These are phyloP conservation scores for Nelumbo lutea DNA, from an alignment of 164 flowering plant species.

Conservation along the genomic window DNA sequence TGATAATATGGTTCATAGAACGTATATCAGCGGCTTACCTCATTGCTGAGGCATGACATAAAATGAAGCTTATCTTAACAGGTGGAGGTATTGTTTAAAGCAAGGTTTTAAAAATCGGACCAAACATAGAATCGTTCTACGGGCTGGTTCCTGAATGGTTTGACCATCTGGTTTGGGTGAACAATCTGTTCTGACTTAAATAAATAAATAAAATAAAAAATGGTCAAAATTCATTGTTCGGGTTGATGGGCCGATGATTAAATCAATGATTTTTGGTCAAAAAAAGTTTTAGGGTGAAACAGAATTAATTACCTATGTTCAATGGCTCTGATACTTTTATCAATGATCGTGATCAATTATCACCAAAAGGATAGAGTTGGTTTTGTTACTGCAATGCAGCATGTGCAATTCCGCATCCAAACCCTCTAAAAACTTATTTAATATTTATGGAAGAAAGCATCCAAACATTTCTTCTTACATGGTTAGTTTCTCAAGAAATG, in stretches of 20 bases:
- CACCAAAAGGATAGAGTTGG: background rate
- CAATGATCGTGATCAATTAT: background rate
- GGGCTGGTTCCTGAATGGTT: no score
- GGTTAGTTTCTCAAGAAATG: background rate
- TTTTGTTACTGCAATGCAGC: conserved; percentile 4
- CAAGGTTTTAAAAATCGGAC: no score
- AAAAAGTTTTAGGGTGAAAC: no score
- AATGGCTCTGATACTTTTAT: background rate
- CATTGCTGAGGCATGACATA: background rate
- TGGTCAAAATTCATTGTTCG: no score
- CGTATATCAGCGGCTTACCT: background rate
- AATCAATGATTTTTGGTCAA: no score
- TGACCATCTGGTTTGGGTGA: no score
- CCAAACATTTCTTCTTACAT: conserved; percentile 9
- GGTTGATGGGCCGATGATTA: no score
- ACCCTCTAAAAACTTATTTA: background rate
- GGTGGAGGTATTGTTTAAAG: no score
- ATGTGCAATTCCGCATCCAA: background rate
- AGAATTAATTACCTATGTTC: background rate
- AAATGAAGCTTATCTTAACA: background rate
- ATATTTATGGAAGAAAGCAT: background rate
- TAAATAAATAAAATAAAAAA: no score
- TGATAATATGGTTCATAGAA: background rate
- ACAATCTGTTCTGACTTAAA: no score
- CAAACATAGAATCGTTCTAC: no score